phyloP scores from a whole-genome alignment of 2,329 filamentous ascomycete genomes.

The Fusarium piperis region DNA sequence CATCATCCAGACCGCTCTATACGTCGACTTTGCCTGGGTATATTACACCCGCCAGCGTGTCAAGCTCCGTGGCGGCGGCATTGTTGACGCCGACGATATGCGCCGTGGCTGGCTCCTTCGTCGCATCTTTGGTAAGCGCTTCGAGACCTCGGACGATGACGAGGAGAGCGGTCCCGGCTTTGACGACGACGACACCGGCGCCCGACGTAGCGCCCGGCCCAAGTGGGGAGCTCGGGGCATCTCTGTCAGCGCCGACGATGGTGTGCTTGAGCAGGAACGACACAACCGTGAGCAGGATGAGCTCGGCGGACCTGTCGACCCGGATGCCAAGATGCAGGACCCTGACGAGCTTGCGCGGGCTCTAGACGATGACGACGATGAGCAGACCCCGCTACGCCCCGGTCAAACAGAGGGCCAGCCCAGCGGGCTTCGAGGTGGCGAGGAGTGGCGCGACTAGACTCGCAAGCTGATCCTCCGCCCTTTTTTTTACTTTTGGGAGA shows the following conservation, averaged over 20 bases:
- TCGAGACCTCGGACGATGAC: constrained; percentile 64
- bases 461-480: not conserved
- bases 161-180: constrained; percentile 67
- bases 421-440: constrained; percentile 55
- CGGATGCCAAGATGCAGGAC: constrained; percentile 73
- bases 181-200: constrained; percentile 46
- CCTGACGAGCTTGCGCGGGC: constrained; percentile 71
- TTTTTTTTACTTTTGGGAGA: constrained; percentile 6
- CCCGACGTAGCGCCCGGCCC: constrained; percentile 50
- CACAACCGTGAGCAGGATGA: constrained; percentile 58
- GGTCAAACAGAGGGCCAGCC: constrained; percentile 45
- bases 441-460: constrained; percentile 57
- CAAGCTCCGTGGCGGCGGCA: constrained; percentile 85
- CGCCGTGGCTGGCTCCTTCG: constrained; percentile 85
- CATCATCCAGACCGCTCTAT: constrained; percentile 87
- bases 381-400: constrained; percentile 46
- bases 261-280: constrained; percentile 61
- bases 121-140: constrained; percentile 74
- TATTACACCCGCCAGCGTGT: constrained; percentile 94
- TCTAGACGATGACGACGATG: constrained; percentile 64
- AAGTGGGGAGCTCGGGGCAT: constrained; percentile 74
- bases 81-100: constrained; percentile 91
- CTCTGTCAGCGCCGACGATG: constrained; percentile 73
- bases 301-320: constrained; percentile 60
- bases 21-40: constrained; percentile 95